A percentile compares a stretch with the other conserved stretches of the same genome.
Conservation (phyloP, 1,284 basidiomycete species). For the Takashimella koratensis region DNA sequence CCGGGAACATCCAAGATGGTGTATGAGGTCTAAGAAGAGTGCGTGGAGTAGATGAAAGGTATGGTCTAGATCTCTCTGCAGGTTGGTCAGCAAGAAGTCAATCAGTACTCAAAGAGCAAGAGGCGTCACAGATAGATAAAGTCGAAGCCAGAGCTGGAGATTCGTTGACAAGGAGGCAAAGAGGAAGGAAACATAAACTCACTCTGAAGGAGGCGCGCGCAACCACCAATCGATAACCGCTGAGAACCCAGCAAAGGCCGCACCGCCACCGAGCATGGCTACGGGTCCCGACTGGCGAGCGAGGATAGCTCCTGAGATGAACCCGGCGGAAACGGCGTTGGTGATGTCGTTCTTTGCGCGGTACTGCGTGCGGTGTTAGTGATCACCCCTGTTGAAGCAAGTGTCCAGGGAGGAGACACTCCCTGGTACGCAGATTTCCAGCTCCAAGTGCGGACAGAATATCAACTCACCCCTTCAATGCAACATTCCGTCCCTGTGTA, state of each 20-base stretch:
- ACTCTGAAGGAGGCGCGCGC: slow-evolving; percentile 79
- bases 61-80: neutral
- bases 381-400: neutral
- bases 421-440: no score
- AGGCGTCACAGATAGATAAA: no score
- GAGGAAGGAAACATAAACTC: slow-evolving; percentile 42
- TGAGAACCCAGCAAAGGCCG: slow-evolving; percentile 88
- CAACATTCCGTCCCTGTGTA: slow-evolving; percentile 94
- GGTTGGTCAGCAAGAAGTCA: no score
- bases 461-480: slow-evolving; percentile 90
- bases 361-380: slow-evolving; percentile 61
- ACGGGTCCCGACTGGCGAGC: slow-evolving; percentile 79
- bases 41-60: neutral
- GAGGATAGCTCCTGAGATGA: slow-evolving; percentile 66
- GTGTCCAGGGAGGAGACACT: neutral
- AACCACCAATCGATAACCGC: slow-evolving; percentile 82
- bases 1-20: neutral
- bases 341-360: slow-evolving; percentile 92
- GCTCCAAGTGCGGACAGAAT: no score
- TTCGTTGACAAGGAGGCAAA: no score
- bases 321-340: slow-evolving; percentile 59
- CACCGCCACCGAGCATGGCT: slow-evolving; percentile 73
- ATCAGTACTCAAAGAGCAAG: no score
- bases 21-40: neutral
- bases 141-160: no score